Evolutionary conservation across 2,329 filamentous ascomycete species (phyloP).

Genomic region (Xylariaceae sp.): DNA sequence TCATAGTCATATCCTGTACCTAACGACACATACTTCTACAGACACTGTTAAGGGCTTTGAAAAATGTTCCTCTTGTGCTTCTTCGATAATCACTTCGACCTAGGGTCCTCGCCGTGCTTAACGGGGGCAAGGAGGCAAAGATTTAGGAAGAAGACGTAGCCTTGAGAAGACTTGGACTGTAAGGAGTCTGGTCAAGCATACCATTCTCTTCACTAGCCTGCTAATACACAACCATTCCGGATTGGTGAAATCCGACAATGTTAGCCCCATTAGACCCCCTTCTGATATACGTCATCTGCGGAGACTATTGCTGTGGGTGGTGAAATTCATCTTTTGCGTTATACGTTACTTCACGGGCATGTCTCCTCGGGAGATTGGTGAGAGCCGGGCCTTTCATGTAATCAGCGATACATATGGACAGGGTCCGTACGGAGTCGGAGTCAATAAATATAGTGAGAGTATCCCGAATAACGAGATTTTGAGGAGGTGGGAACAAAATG

Average conservation of each 20-base stretch:
- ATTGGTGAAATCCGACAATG: conserved; percentile 25
- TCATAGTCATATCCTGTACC: no score
- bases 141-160: conserved; percentile 27
- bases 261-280: background rate
- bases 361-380: conserved; percentile 23
- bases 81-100: conserved; percentile 24
- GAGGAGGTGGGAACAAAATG: background rate
- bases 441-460: conserved; percentile 2
- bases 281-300: background rate
- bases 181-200: conserved; percentile 23
- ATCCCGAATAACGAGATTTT: conserved; percentile 2
- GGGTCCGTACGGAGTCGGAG: conserved; percentile 7
- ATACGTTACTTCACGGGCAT: conserved; percentile 20
- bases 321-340: conserved; percentile 14
- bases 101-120: conserved; percentile 31
- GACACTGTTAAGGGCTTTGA: conserved; percentile 33
- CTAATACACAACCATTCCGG: conserved; percentile 32
- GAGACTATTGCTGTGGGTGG: conserved; percentile 4
- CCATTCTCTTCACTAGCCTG: conserved; percentile 26
- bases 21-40: no score
- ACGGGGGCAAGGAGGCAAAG: conserved; percentile 27
- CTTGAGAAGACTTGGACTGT: conserved; percentile 24
- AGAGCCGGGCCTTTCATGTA: conserved; percentile 27
- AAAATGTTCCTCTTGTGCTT: conserved; percentile 27
- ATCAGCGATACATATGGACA: conserved; percentile 21